Percentiles rank a stretch among this genome's conserved stretches.
These are phyloP conservation scores for Carex arenaria DNA, from an alignment of 202 grass and related monocot genomes.

Conservation along the genomic window DNA sequence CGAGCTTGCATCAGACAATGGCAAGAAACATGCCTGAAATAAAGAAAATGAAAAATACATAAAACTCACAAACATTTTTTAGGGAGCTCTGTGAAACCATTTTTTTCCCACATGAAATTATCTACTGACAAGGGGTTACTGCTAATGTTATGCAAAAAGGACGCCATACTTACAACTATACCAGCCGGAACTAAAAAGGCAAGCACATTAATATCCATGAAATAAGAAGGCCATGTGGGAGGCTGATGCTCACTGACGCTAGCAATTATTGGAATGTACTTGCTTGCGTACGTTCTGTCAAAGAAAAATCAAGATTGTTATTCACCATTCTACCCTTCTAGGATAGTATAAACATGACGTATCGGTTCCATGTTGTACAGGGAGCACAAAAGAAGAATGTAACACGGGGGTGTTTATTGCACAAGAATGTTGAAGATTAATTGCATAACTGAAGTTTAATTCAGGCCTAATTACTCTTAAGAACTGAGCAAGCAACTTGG, in stretches of 20 bases:
- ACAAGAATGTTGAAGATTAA: not conserved
- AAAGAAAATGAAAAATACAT: not conserved
- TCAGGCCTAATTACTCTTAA: not conserved
- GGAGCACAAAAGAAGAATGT: not conserved
- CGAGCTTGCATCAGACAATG: constrained; percentile 96
- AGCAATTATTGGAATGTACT: constrained; percentile 99
- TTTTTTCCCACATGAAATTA: not conserved
- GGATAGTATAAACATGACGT: not conserved
- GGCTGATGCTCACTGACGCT: constrained; percentile 99
- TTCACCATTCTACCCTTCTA: not conserved
- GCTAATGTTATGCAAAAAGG: not conserved
- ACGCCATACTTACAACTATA: constrained; percentile 71
- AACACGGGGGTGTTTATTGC: not conserved
- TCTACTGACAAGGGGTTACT: not conserved
- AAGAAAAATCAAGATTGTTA: constrained; percentile 19
- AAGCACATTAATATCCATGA: constrained; percentile 99
- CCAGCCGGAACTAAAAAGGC: constrained; percentile 97
- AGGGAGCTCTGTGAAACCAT: not conserved
- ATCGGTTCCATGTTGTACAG: not conserved
- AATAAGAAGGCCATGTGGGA: constrained; percentile 99
- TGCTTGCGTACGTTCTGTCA: constrained; percentile 99
- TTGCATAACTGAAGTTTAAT: not conserved
- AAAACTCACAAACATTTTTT: not conserved
- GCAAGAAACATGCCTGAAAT: constrained; percentile 93
- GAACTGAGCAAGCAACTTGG: not conserved